These are phyloP conservation scores for Ustilago esculenta DNA, from an alignment of 1,284 basidiomycete species.

Conservation along the genomic window DNA sequence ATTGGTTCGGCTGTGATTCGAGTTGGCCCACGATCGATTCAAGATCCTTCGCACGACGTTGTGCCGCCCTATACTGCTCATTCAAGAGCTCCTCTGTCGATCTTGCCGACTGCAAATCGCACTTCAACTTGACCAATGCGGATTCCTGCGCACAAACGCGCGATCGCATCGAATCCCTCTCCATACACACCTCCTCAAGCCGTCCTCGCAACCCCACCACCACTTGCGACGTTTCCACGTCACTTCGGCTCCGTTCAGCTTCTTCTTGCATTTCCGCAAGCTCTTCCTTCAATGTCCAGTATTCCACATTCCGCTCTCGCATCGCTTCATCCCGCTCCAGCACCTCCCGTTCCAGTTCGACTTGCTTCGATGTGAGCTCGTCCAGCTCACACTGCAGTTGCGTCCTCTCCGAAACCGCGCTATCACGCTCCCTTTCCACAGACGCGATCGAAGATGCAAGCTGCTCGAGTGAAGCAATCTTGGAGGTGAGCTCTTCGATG, in stretches of 20 bases:
- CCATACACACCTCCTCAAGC: background rate
- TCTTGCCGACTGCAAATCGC: constrained; percentile 10
- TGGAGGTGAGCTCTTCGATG: background rate
- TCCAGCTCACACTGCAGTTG: background rate
- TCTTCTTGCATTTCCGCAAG: constrained; percentile 50
- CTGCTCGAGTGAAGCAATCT: background rate
- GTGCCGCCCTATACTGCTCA: constrained; percentile 22
- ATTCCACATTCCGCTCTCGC: constrained; percentile 34
- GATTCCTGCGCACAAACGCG: constrained; percentile 11
- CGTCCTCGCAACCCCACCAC: constrained; percentile 3
- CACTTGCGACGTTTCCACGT: background rate
- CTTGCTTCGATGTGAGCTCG: constrained; percentile 1
- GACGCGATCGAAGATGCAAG: background rate
- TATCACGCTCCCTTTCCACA: background rate
- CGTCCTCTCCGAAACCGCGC: background rate
- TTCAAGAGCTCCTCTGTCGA: constrained; percentile 39
- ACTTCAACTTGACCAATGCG: constrained; percentile 15
- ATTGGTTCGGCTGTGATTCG: constrained; percentile 3
- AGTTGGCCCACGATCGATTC: constrained; percentile 11
- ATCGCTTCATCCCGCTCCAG: constrained; percentile 22
- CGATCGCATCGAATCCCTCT: background rate
- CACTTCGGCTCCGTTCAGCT: constrained; percentile 15
- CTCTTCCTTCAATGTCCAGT: constrained; percentile 56
- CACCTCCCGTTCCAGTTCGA: constrained; percentile 12
- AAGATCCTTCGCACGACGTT: constrained; percentile 21